Evolutionary conservation across 345 rosid genomes (phyloP).

Genomic region (Hibiscus mutabilis): DNA sequence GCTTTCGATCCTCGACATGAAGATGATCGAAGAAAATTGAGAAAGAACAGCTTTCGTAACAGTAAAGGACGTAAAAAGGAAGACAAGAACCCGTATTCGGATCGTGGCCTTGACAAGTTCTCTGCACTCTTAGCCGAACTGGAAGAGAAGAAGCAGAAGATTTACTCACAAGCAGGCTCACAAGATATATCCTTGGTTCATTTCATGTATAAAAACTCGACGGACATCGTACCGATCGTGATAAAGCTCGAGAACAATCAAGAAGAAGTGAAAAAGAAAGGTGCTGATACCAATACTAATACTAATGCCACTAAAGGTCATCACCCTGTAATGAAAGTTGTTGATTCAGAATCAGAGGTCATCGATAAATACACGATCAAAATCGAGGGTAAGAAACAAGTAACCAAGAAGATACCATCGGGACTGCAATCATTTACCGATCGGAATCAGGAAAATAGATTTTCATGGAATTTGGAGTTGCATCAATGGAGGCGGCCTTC

Average conservation of each 20-base stretch:
- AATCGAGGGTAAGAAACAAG: neutral
- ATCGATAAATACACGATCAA: neutral
- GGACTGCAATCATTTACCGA: neutral
- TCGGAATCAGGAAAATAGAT: slow-evolving; percentile 10
- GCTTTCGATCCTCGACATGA: slow-evolving; percentile 16
- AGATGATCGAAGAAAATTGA: slow-evolving; percentile 27
- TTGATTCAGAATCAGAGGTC: slow-evolving; percentile 1
- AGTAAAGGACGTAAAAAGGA: slow-evolving; percentile 2
- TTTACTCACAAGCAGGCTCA: slow-evolving; percentile 34
- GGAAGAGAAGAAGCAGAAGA: slow-evolving; percentile 40
- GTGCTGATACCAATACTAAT: neutral
- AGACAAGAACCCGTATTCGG: slow-evolving; percentile 51
- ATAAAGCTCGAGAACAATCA: slow-evolving; percentile 33
- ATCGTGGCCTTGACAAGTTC: slow-evolving; percentile 57
- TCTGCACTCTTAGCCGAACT: slow-evolving; percentile 45
- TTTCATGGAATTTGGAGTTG: slow-evolving; percentile 15
- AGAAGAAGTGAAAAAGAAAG: slow-evolving; percentile 11
- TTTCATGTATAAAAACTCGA: slow-evolving; percentile 25
- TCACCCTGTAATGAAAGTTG: neutral
- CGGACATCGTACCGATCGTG: slow-evolving; percentile 35
- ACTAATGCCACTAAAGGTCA: neutral
- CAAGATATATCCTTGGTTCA: slow-evolving; percentile 36
- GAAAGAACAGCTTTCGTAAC: slow-evolving; percentile 16
- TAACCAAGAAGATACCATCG: neutral
- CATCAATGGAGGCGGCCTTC: slow-evolving; percentile 36